These are phyloP conservation scores for Pseudonitzschia multiseries DNA, from an alignment of 108 stramenopile species.

Conservation along the genomic window DNA sequence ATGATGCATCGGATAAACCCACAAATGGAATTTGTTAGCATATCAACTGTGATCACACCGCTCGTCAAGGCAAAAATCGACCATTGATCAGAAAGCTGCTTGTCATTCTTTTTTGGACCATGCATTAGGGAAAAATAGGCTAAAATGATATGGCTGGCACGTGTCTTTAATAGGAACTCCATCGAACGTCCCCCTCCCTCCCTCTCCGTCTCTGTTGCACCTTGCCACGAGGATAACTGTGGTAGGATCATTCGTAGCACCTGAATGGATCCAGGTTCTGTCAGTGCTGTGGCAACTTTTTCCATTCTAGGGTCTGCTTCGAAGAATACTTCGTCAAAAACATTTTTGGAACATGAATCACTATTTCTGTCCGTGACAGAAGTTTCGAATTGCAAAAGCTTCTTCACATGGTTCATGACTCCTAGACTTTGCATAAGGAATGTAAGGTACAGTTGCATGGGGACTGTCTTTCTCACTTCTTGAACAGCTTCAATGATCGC, in stretches of 20 bases:
- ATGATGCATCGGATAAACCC: neutral
- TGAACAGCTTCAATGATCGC: conserved; percentile 54
- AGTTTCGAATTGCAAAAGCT: neutral
- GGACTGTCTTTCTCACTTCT: conserved; percentile 54
- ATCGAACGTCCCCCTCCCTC: neutral
- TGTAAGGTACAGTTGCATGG: conserved; percentile 54
- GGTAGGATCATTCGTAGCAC: conserved; percentile 20
- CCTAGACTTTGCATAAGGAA: conserved; percentile 56
- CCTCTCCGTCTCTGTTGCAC: neutral
- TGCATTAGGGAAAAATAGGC: conserved; percentile 2
- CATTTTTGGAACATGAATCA: neutral
- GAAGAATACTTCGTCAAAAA: neutral
- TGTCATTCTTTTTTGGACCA: neutral
- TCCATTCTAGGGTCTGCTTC: conserved; percentile 9
- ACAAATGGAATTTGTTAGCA: conserved; percentile 1
- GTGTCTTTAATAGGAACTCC: conserved; percentile 7
- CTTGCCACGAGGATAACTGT: conserved; percentile 5
- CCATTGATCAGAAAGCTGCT: neutral
- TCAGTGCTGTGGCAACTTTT: conserved; percentile 7
- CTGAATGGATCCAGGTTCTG: conserved; percentile 20
- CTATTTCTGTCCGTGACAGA: too few species aligned
- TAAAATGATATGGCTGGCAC: neutral
- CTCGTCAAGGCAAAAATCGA: conserved; percentile 1
- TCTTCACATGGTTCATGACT: conserved; percentile 11
- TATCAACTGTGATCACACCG: neutral